These are phyloP conservation scores for Exophiala bonariae DNA, from an alignment of 2,329 filamentous ascomycete species.

Conservation along the genomic window DNA sequence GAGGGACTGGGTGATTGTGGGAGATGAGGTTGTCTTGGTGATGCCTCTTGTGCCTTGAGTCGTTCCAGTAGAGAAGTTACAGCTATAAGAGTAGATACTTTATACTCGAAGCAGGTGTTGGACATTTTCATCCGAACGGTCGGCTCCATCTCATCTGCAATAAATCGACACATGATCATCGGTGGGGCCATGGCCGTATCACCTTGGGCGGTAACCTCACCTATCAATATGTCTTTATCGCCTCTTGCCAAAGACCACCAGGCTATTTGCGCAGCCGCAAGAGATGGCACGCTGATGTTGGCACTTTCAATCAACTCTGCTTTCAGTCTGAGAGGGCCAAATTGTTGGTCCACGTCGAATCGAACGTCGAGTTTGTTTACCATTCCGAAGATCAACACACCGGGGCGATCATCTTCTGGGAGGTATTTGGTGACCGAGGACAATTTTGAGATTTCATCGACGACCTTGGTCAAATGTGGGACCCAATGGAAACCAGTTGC, in stretches of 20 bases:
- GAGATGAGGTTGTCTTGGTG: conserved; percentile 48
- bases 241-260: conserved; percentile 65
- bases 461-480: conserved; percentile 67
- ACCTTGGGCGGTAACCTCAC: conserved; percentile 52
- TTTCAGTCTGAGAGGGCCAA: conserved; percentile 65
- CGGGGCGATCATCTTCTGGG: conserved; percentile 91
- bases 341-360: conserved; percentile 64
- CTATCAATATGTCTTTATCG: conserved; percentile 68
- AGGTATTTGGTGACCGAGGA: conserved; percentile 91
- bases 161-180: conserved; percentile 83
- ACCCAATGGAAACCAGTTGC: conserved; percentile 66
- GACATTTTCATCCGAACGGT: conserved; percentile 84
- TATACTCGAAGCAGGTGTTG: conserved; percentile 84
- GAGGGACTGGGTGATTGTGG: conserved; percentile 44
- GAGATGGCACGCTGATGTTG: conserved; percentile 80
- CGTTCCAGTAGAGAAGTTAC: conserved; percentile 70
- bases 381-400: conserved; percentile 72
- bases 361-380: conserved; percentile 64
- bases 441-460: conserved; percentile 76
- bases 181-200: conserved; percentile 42
- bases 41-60: conserved; percentile 67
- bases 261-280: conserved; percentile 75
- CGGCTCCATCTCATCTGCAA: conserved; percentile 92
- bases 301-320: conserved; percentile 67
- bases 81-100: conserved; percentile 78